Evolutionary conservation across 1,284 basidiomycete species (phyloP).

Genomic region (Trichosporon coremiiforme): DNA sequence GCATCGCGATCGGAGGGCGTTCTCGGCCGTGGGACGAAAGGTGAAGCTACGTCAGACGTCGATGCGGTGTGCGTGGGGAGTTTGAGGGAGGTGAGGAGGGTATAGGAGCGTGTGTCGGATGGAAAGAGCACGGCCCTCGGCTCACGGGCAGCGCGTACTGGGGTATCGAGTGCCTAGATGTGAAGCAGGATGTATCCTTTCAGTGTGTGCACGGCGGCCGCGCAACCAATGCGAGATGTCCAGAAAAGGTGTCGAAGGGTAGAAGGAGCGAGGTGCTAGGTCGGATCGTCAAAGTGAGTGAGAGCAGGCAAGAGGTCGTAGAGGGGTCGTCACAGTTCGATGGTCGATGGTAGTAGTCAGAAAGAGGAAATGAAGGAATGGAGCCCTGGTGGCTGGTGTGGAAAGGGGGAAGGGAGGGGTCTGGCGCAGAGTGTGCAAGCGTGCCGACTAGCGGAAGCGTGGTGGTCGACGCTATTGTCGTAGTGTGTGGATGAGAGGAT

Average conservation of each 20-base stretch:
- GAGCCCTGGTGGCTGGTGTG: constrained; percentile 1
- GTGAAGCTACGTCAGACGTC: not conserved
- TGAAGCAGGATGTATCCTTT: not conserved
- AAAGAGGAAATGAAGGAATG: constrained; percentile 7
- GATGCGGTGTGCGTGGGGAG: not conserved
- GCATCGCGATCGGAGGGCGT: constrained; percentile 24
- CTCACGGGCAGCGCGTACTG: not conserved
- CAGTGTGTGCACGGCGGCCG: not conserved
- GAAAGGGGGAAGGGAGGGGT: not conserved
- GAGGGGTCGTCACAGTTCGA: not conserved
- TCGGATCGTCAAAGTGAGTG: constrained; percentile 13
- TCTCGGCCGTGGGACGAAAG: not conserved
- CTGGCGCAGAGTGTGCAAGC: not conserved
- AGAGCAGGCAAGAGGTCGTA: not conserved
- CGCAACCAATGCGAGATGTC: not conserved
- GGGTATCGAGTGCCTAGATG: constrained; percentile 13
- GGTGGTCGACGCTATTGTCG: not conserved
- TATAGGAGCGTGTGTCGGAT: not conserved
- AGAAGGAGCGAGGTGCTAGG: not conserved
- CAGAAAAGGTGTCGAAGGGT: not conserved
- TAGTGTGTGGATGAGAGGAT: not conserved
- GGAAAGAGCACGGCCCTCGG: constrained; percentile 12
- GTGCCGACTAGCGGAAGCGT: not conserved
- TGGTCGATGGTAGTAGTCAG: not conserved
- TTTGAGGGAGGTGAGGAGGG: not conserved